Evolutionary conservation across 495 filamentous ascomycete genomes (phyloP).

Genomic region (Polyplosphaeria fusca): DNA sequence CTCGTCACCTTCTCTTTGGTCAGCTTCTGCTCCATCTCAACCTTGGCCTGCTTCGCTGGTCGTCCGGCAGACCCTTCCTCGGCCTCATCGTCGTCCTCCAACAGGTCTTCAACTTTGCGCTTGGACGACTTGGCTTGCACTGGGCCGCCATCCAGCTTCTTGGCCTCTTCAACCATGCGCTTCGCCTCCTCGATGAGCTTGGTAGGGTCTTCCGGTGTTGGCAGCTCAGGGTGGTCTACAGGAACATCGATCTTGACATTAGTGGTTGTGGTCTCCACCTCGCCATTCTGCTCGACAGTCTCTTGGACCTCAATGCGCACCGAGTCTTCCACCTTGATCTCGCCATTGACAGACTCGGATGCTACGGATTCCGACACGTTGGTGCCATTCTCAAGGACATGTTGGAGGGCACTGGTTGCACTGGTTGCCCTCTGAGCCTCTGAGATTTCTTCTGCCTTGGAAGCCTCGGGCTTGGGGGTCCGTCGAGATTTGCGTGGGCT

Average conservation of each 20-base stretch:
- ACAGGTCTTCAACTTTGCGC: slow-evolving; percentile 77
- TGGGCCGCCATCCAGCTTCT: slow-evolving; percentile 51
- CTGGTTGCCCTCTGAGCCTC: slow-evolving; percentile 23
- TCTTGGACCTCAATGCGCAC: slow-evolving; percentile 67
- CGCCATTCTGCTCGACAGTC: slow-evolving; percentile 51
- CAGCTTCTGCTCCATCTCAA: slow-evolving; percentile 67
- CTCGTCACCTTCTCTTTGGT: slow-evolving; percentile 79
- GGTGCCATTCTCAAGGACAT: slow-evolving; percentile 45
- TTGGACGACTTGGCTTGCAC: slow-evolving; percentile 47
- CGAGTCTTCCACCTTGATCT: slow-evolving; percentile 33
- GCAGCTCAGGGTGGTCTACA: slow-evolving; percentile 60
- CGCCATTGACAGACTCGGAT: slow-evolving; percentile 40
- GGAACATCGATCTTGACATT: slow-evolving; percentile 78
- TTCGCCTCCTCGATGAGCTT: slow-evolving; percentile 82
- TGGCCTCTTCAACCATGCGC: slow-evolving; percentile 82
- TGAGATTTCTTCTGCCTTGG: slow-evolving; percentile 42
- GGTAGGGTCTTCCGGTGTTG: slow-evolving; percentile 68
- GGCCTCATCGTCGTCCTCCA: slow-evolving; percentile 48
- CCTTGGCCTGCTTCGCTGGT: slow-evolving; percentile 61
- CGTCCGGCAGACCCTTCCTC: slow-evolving; percentile 54
- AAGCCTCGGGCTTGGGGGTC: slow-evolving; percentile 52
- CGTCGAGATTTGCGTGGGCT: slow-evolving; percentile 66
- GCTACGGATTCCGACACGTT: slow-evolving; percentile 21
- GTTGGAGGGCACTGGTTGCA: slow-evolving; percentile 43
- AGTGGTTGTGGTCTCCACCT: slow-evolving; percentile 63